Percentiles rank a stretch among this genome's conserved stretches.
Evolutionary conservation across 2,329 filamentous ascomycete species (phyloP).

Genomic region (Dendrostoma leiphaemia): DNA sequence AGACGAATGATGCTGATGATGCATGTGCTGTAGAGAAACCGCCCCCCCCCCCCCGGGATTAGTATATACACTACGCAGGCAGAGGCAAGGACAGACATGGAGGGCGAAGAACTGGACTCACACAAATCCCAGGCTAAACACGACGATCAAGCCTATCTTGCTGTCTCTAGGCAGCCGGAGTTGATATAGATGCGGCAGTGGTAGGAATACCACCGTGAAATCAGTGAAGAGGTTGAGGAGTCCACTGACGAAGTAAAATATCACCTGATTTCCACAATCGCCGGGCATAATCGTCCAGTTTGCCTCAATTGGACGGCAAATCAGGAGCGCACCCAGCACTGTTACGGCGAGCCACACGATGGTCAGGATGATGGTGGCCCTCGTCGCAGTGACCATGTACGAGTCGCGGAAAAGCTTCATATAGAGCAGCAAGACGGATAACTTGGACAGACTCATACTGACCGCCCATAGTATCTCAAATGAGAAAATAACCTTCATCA

Average conservation of each 20-base stretch:
- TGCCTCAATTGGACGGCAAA: constrained; percentile 34
- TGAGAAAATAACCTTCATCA: constrained; percentile 3
- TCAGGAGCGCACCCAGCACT: constrained; percentile 30
- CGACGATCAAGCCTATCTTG: background rate
- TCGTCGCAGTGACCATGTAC: constrained; percentile 23
- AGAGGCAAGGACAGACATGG: background rate
- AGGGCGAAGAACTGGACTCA: background rate
- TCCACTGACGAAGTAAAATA: background rate
- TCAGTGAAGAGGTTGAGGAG: constrained; percentile 6
- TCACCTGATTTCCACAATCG: constrained; percentile 28
- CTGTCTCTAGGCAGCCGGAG: background rate
- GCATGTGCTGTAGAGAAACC: constrained; percentile 28
- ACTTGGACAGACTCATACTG: constrained; percentile 28
- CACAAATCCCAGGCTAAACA: background rate
- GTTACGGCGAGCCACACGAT: constrained; percentile 27
- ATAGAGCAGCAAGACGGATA: constrained; percentile 30
- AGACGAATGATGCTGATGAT: constrained; percentile 35
- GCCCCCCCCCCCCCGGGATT: background rate
- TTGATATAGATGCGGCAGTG: constrained; percentile 3
- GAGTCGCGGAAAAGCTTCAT: constrained; percentile 27
- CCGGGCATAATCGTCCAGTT: constrained; percentile 33
- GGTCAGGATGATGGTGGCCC: constrained; percentile 23
- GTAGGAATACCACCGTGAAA: constrained; percentile 1
- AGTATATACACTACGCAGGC: background rate
- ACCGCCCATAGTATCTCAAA: constrained; percentile 28